Conservation (phyloP, 2,329 filamentous ascomycete species). For the Pseudophaeomoniella oleicola region DNA sequence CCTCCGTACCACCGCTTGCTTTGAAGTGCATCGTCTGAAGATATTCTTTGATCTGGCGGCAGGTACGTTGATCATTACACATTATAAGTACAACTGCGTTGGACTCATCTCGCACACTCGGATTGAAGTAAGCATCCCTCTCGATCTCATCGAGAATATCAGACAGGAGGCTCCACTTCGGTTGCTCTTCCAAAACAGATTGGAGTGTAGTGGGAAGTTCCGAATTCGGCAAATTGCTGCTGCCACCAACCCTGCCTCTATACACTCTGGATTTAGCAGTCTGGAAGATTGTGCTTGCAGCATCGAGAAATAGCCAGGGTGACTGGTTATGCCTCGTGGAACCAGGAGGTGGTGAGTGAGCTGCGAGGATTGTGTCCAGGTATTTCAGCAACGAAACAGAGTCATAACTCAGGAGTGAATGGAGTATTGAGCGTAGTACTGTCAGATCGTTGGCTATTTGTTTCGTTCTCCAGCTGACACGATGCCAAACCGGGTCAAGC, state of each 20-base stretch:
- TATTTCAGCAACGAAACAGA: constrained; percentile 85
- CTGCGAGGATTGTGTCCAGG: constrained; percentile 83
- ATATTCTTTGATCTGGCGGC: constrained; percentile 78
- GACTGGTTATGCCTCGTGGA: constrained; percentile 80
- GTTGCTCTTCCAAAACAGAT: constrained; percentile 81
- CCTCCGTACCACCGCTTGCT: constrained; percentile 21
- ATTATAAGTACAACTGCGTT: constrained; percentile 91
- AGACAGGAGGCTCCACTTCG: constrained; percentile 83
- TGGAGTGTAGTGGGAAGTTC: constrained; percentile 47
- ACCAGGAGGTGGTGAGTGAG: constrained; percentile 75
- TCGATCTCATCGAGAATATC: constrained; percentile 91
- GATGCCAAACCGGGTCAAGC: constrained; percentile 92
- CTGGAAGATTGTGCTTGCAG: constrained; percentile 85
- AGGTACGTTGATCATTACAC: constrained; percentile 79
- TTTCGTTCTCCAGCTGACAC: constrained; percentile 85
- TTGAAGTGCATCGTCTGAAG: constrained; percentile 77
- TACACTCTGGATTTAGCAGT: constrained; percentile 82
- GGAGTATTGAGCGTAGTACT: constrained; percentile 67
- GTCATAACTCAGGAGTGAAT: constrained; percentile 70
- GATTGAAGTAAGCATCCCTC: constrained; percentile 73
- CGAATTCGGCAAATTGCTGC: constrained; percentile 32
- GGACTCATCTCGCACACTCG: constrained; percentile 60
- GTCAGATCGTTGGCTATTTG: constrained; percentile 86
- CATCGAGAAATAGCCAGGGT: constrained; percentile 91
- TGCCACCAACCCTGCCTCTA: constrained; percentile 52